A percentile compares a stretch with the other conserved stretches of the same genome.
Evolutionary conservation across 352 stramenopile genomes (phyloP).

Genomic region (Halophytophthora polymorphica): DNA sequence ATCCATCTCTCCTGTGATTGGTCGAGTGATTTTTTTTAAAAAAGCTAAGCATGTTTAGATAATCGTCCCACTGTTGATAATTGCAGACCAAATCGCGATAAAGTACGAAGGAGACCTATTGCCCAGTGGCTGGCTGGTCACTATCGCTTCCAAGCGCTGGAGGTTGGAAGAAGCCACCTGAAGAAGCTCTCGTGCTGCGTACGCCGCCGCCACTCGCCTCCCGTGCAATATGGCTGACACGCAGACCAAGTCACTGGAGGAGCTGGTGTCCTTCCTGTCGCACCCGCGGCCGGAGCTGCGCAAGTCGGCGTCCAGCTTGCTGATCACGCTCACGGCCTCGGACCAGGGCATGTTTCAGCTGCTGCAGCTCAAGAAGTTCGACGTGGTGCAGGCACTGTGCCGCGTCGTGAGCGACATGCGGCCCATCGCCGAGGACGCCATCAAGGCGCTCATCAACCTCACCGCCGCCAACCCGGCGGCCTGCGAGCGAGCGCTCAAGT

Average conservation of each 20-base stretch:
- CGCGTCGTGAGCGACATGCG: conserved; percentile 82
- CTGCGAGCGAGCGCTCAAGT: conserved; percentile 74
- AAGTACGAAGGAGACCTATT: not conserved
- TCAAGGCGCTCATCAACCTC: conserved; percentile 86
- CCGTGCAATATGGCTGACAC: conserved; percentile 34
- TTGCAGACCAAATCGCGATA: not conserved
- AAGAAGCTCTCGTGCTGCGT: not conserved
- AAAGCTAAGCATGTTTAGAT: not conserved
- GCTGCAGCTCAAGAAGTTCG: conserved; percentile 63
- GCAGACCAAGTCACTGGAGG: conserved; percentile 74
- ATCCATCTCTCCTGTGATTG: not conserved
- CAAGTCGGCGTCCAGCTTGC: conserved; percentile 79
- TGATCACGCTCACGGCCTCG: conserved; percentile 81
- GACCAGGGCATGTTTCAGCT: conserved; percentile 78
- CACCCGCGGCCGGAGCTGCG: conserved; percentile 80
- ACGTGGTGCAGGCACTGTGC: conserved; percentile 76
- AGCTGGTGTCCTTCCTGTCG: conserved; percentile 80
- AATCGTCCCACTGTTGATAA: not conserved
- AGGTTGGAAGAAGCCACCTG: not conserved
- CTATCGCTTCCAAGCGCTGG: too few relatives aligned
- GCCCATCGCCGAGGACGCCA: conserved; percentile 79
- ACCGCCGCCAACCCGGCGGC: conserved; percentile 65
- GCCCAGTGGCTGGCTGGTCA: too few relatives aligned
- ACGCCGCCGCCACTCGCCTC: not conserved
- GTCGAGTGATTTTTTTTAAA: not conserved